A percentile compares a stretch with the other conserved stretches of the same genome.
phyloP scores from a whole-genome alignment of 2,329 filamentous ascomycete genomes.

The Fusarium devonianum region DNA sequence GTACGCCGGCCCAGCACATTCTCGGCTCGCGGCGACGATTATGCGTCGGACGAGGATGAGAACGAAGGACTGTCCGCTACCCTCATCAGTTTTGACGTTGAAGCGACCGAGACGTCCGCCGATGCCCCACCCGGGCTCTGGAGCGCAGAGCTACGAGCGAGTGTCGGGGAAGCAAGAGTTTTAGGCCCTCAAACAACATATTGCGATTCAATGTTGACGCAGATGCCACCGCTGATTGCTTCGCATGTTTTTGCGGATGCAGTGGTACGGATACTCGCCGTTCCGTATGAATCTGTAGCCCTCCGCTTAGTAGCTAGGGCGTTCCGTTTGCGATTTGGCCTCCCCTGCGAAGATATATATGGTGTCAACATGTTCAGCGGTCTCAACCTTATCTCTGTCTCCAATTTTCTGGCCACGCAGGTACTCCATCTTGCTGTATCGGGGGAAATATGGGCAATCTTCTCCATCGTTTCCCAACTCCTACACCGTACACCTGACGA shows the following conservation, averaged over 20 bases:
- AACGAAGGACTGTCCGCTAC: constrained; percentile 63
- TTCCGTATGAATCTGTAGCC: constrained; percentile 56
- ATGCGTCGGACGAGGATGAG: constrained; percentile 64
- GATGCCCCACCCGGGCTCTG: constrained; percentile 61
- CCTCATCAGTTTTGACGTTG: constrained; percentile 68
- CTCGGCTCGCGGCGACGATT: constrained; percentile 59
- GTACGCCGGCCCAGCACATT: constrained; percentile 55
- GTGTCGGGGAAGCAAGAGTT: constrained; percentile 46
- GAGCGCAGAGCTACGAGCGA: constrained; percentile 66
- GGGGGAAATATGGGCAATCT: constrained; percentile 24
- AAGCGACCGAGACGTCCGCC: constrained; percentile 58
- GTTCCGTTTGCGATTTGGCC: constrained; percentile 50
- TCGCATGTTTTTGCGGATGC: constrained; percentile 56
- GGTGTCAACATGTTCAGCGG: constrained; percentile 47
- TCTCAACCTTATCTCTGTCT: constrained; percentile 49
- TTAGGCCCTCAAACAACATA: constrained; percentile 47
- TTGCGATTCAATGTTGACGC: constrained; percentile 58
- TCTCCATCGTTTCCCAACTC: constrained; percentile 20
- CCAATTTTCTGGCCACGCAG: constrained; percentile 57
- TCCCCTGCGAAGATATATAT: constrained; percentile 51
- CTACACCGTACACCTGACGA: constrained; percentile 28
- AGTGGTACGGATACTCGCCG: constrained; percentile 51
- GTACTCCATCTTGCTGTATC: constrained; percentile 46
- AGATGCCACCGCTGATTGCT: constrained; percentile 57
- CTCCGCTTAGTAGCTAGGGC: constrained; percentile 55